Percentiles rank a stretch among this genome's conserved stretches.
Evolutionary conservation across 176 grass and related monocot genomes (phyloP).

Genomic region (Echinochloa phyllopogon): DNA sequence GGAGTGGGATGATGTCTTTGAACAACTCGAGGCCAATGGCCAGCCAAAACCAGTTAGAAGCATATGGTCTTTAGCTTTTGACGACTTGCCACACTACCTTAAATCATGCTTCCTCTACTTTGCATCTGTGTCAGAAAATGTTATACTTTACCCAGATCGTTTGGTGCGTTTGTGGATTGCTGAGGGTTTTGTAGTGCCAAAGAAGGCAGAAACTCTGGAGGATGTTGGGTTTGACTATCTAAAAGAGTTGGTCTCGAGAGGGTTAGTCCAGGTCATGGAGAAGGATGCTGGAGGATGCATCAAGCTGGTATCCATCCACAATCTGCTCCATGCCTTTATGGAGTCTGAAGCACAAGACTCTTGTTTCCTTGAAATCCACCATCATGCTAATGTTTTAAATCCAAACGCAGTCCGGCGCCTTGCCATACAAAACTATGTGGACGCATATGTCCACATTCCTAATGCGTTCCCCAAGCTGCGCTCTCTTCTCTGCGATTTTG

Average conservation of each 20-base stretch:
- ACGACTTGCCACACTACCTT: conserved; percentile 54
- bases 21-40: conserved; percentile 47
- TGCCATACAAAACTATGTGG: conserved; percentile 50
- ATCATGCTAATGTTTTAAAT: conserved; percentile 40
- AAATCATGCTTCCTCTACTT: conserved; percentile 68
- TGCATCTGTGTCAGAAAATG: conserved; percentile 44
- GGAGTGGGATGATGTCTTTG: conserved; percentile 48
- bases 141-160: conserved; percentile 36
- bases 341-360: conserved; percentile 52
- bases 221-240: conserved; percentile 43
- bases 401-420: conserved; percentile 47
- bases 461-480: conserved; percentile 55
- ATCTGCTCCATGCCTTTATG: conserved; percentile 49
- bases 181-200: conserved; percentile 50
- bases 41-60: conserved; percentile 45
- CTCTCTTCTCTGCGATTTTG: conserved; percentile 54
- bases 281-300: conserved; percentile 49
- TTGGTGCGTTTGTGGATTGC: conserved; percentile 53
- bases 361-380: conserved; percentile 52
- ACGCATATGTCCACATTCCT: conserved; percentile 39
- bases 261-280: conserved; percentile 48
- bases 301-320: conserved; percentile 45
- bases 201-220: conserved; percentile 46
- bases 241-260: conserved; percentile 47
- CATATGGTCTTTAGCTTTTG: conserved; percentile 48